Conservation (phyloP, 2,329 filamentous ascomycete genomes). For the Sclerotinia spermophila region DNA sequence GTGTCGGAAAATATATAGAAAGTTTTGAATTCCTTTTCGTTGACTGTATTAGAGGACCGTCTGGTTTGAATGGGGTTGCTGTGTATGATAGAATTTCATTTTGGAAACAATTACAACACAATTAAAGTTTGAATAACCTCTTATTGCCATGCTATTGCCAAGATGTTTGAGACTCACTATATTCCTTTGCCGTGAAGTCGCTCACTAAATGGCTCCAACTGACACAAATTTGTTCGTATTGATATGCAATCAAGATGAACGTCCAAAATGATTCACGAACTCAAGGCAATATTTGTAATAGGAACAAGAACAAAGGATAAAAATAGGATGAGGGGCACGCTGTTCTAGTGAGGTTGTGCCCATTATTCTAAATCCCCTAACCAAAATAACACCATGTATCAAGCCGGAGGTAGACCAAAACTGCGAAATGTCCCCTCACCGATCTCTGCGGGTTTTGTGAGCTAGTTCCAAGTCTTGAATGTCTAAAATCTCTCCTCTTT, state of each 20-base stretch:
- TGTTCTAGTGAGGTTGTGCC: background rate
- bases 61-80: rapidly evolving
- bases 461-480: background rate
- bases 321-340: background rate
- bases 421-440: too few relatives aligned
- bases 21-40: too few relatives aligned
- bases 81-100: background rate
- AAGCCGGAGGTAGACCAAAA: too few relatives aligned
- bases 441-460: background rate
- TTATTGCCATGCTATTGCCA: too few relatives aligned
- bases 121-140: too few relatives aligned
- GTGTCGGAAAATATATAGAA: background rate
- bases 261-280: too few relatives aligned
- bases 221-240: background rate
- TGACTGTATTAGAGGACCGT: too few relatives aligned
- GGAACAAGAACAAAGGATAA: background rate
- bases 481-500: background rate
- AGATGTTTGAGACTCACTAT: too few relatives aligned
- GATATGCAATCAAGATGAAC: background rate
- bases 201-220: background rate
- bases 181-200: too few relatives aligned
- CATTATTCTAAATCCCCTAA: background rate
- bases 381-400: background rate
- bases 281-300: too few relatives aligned
- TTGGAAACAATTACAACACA: background rate